Evolutionary conservation across 192 early-diverging fungal species (phyloP).

Genomic region (Irineochytrium annulatum): DNA sequence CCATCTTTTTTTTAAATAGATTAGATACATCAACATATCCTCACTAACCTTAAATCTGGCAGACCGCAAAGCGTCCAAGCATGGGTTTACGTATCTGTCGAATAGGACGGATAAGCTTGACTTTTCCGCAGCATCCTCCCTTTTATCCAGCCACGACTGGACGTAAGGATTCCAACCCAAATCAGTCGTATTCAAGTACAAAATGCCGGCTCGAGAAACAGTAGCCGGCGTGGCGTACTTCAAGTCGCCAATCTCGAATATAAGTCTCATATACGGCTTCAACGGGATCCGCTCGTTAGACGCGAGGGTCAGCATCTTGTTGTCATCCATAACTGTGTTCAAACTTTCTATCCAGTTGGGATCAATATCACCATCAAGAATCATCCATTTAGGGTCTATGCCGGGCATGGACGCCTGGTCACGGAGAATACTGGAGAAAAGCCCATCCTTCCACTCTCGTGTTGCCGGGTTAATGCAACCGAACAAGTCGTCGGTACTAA

Average conservation of each 20-base stretch:
- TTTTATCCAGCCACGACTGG: conserved; percentile 63
- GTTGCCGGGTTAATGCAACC: conserved; percentile 64
- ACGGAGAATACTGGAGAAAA: conserved; percentile 60
- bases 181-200: conserved; percentile 60
- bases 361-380: conserved; percentile 63
- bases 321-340: conserved; percentile 69
- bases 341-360: conserved; percentile 67
- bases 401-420: conserved; percentile 55
- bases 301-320: conserved; percentile 64
- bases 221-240: conserved; percentile 71
- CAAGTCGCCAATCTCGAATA: conserved; percentile 63
- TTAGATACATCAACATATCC: no score
- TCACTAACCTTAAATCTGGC: conserved; percentile 62
- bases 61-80: conserved; percentile 50
- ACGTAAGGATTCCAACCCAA: conserved; percentile 66
- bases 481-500: conserved; percentile 63
- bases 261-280: conserved; percentile 59
- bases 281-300: conserved; percentile 65
- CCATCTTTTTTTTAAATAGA: no score
- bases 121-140: conserved; percentile 59
- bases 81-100: conserved; percentile 59
- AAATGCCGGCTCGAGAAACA: conserved; percentile 64
- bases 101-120: conserved; percentile 55
- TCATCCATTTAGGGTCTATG: conserved; percentile 63
- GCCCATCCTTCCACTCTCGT: conserved; percentile 66